Conservation (phyloP, 495 filamentous ascomycete species). For the Hyaloscypha variabilis region DNA sequence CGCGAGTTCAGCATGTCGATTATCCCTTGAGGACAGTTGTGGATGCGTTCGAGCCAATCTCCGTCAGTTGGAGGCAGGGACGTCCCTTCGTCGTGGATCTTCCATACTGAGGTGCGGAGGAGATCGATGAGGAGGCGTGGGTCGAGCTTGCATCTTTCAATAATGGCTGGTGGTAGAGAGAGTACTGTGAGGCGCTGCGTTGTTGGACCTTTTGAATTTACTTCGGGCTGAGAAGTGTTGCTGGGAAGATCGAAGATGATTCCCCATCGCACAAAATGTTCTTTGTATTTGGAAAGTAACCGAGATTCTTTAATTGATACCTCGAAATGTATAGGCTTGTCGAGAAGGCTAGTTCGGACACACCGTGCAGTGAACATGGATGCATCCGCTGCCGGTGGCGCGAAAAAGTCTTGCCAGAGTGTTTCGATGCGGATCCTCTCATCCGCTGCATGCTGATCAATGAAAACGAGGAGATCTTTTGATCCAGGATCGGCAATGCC, state of each 20-base stretch:
- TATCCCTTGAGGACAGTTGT: constrained; percentile 74
- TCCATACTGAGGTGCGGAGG: constrained; percentile 76
- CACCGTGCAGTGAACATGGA: constrained; percentile 53
- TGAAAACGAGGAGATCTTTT: constrained; percentile 61
- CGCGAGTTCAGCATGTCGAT: constrained; percentile 87
- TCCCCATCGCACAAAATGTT: constrained; percentile 72
- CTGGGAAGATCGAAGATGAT: constrained; percentile 56
- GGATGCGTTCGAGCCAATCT: constrained; percentile 43
- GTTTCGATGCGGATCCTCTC: constrained; percentile 82
- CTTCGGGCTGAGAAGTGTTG: constrained; percentile 9
- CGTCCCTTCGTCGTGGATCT: constrained; percentile 38
- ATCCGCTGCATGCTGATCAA: constrained; percentile 96
- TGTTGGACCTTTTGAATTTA: constrained; percentile 35
- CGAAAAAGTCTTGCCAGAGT: constrained; percentile 59
- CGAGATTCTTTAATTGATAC: constrained; percentile 57
- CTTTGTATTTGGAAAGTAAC: constrained; percentile 55
- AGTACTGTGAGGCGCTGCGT: constrained; percentile 29
- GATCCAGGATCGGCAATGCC: not conserved
- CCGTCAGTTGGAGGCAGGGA: not conserved
- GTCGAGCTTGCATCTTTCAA: constrained; percentile 74
- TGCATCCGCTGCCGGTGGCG: constrained; percentile 22
- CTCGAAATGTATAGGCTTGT: constrained; percentile 63
- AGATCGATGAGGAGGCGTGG: constrained; percentile 69
- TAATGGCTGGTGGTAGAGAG: constrained; percentile 66
- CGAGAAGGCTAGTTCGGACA: constrained; percentile 44